A percentile compares a stretch with the other conserved stretches of the same genome.
These are phyloP conservation scores for Helotiales sp. DNA, from an alignment of 2,329 filamentous ascomycete species.

Conservation along the genomic window DNA sequence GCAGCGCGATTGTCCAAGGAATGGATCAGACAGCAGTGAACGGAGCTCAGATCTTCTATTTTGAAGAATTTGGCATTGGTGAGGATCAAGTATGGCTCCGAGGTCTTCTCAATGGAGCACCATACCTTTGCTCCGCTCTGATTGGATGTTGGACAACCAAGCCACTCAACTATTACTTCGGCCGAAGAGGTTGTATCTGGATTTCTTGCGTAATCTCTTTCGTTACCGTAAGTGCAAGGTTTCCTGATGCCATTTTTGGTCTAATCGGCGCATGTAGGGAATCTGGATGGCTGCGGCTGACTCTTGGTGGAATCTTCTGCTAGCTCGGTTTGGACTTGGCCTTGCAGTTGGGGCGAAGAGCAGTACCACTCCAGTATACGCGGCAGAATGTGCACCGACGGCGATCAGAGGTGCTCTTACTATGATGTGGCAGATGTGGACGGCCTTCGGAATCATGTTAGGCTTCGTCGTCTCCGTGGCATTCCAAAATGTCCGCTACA, in stretches of 20 bases:
- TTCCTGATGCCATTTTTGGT: not conserved
- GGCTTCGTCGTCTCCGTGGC: slow-evolving; percentile 60
- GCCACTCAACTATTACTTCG: slow-evolving; percentile 61
- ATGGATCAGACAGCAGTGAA: slow-evolving; percentile 70
- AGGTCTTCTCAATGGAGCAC: slow-evolving; percentile 64
- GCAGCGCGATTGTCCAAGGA: slow-evolving; percentile 22
- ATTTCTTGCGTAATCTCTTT: slow-evolving; percentile 72
- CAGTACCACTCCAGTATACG: slow-evolving; percentile 68
- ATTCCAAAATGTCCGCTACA: slow-evolving; percentile 42
- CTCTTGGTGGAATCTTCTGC: slow-evolving; percentile 70
- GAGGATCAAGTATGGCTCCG: slow-evolving; percentile 45
- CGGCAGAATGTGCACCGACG: slow-evolving; percentile 54
- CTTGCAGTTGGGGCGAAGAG: slow-evolving; percentile 77
- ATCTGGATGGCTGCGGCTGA: slow-evolving; percentile 50
- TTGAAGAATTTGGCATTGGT: slow-evolving; percentile 30
- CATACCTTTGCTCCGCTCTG: slow-evolving; percentile 51
- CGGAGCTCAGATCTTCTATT: slow-evolving; percentile 65
- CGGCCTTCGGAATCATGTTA: slow-evolving; percentile 60
- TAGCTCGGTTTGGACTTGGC: slow-evolving; percentile 68
- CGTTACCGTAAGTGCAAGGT: slow-evolving; percentile 25
- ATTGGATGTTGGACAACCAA: slow-evolving; percentile 55
- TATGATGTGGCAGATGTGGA: slow-evolving; percentile 81
- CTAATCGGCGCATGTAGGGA: not conserved
- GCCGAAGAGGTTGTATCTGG: slow-evolving; percentile 70
- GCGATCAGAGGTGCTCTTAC: slow-evolving; percentile 56